These are phyloP conservation scores for Hygrophila difformis DNA, from an alignment of 257 asterid genomes.

Conservation along the genomic window DNA sequence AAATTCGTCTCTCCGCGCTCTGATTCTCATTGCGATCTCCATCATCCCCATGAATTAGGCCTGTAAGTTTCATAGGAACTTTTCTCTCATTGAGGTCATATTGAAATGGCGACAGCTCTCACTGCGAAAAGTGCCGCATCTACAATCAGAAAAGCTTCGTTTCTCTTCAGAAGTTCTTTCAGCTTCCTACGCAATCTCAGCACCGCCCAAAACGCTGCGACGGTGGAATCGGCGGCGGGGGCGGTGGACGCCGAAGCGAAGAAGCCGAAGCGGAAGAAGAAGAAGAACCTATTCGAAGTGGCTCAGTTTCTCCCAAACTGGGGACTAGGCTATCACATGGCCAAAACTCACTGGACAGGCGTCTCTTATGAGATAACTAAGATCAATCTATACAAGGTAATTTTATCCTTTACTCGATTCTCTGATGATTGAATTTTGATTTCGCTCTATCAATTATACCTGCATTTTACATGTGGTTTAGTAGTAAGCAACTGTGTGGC, in stretches of 20 bases:
- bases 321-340: conserved; percentile 95
- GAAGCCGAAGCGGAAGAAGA: conserved; percentile 63
- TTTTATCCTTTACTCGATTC: not conserved
- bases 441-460: too few relatives aligned
- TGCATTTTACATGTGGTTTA: too few relatives aligned
- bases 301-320: conserved; percentile 90
- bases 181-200: conserved; percentile 40
- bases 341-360: conserved; percentile 74
- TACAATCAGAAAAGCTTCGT: conserved; percentile 25
- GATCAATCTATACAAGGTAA: conserved; percentile 89
- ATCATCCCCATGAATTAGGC: too few relatives aligned
- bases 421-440: too few relatives aligned
- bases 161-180: conserved; percentile 32
- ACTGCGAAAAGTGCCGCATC: conserved; percentile 30
- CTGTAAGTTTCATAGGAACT: not conserved
- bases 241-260: conserved; percentile 26
- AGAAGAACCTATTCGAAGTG: conserved; percentile 90
- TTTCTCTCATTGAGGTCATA: not conserved
- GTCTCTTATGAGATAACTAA: conserved; percentile 85
- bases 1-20: too few relatives aligned
- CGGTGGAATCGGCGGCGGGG: conserved; percentile 14
- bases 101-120: conserved; percentile 51
- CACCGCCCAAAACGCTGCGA: conserved; percentile 22
- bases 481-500: too few relatives aligned
- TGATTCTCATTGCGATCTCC: too few relatives aligned